phyloP scores from a whole-genome alignment of 140 eudicot species.

The Flaveria floridana region DNA sequence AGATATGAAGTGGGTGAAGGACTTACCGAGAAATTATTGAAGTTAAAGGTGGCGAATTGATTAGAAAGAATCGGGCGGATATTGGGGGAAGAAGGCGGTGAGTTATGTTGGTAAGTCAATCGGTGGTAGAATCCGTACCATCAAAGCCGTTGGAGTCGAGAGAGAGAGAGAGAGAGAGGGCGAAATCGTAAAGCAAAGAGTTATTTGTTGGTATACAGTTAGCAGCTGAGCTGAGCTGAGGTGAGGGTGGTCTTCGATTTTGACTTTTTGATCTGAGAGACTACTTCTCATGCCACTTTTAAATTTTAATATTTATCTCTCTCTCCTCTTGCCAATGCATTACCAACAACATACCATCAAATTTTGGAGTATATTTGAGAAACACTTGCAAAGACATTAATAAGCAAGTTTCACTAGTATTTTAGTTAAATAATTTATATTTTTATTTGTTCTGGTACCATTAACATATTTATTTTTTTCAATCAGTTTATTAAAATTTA shows the following conservation, averaged over 20 bases:
- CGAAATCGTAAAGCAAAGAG: conserved; percentile 29
- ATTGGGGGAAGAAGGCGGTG: no score
- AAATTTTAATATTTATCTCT: no score
- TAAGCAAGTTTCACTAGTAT: no score
- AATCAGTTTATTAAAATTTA: no score
- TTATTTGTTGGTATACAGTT: conserved; percentile 13
- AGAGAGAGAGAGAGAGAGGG: conserved; percentile 6
- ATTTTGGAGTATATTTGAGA: no score
- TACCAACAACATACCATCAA: no score
- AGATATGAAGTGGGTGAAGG: background rate
- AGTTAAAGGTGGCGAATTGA: background rate
- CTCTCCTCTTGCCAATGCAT: no score
- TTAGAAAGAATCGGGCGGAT: background rate
- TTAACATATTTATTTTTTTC: no score
- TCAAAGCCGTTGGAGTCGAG: conserved; percentile 22
- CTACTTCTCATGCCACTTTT: no score
- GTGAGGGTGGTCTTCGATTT: conserved; percentile 1
- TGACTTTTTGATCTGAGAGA: conserved; percentile 25
- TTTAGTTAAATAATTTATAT: no score
- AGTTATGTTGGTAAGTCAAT: background rate
- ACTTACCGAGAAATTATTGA: background rate
- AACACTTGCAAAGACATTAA: no score
- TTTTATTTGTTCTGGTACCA: no score
- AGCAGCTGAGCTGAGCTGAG: background rate
- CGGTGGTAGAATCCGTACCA: conserved; percentile 16